phyloP scores from a whole-genome alignment of 2,329 filamentous ascomycete genomes.

The Capronia coronata region DNA sequence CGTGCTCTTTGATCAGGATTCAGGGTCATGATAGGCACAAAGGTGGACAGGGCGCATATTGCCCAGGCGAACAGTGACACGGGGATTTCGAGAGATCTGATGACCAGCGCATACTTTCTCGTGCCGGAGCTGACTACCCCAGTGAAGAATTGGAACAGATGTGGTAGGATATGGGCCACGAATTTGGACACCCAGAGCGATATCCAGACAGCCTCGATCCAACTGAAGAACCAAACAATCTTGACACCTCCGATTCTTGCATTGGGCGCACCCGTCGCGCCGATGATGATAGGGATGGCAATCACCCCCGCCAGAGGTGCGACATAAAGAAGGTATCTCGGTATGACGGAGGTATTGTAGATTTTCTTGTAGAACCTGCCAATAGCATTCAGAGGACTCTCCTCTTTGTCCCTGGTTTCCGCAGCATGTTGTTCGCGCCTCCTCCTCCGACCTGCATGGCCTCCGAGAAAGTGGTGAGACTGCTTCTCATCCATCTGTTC shows the following conservation, averaged over 20 bases:
- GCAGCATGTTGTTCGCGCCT: slow-evolving; percentile 34
- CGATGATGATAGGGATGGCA: slow-evolving; percentile 57
- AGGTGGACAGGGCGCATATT: slow-evolving; percentile 50
- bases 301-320: slow-evolving; percentile 52
- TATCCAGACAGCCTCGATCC: slow-evolving; percentile 60
- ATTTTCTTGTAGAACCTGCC: slow-evolving; percentile 56
- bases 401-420: slow-evolving; percentile 38
- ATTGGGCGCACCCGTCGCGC: slow-evolving; percentile 45
- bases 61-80: slow-evolving; percentile 57
- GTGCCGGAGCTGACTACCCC: slow-evolving; percentile 60
- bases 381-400: slow-evolving; percentile 53
- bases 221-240: slow-evolving; percentile 57
- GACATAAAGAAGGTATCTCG: slow-evolving; percentile 58
- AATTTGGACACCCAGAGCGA: slow-evolving; percentile 58
- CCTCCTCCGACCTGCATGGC: slow-evolving; percentile 31
- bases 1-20: slow-evolving; percentile 35
- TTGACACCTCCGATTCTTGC: slow-evolving; percentile 51
- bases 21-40: slow-evolving; percentile 45
- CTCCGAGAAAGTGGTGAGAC: slow-evolving; percentile 16
- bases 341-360: slow-evolving; percentile 56
- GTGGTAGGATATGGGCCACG: slow-evolving; percentile 52
- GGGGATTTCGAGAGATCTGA: slow-evolving; percentile 54
- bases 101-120: slow-evolving; percentile 56
- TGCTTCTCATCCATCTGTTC: slow-evolving; percentile 29
- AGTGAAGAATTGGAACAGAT: slow-evolving; percentile 54